Percentiles rank a stretch among this genome's conserved stretches.
These are phyloP conservation scores for Colletotrichum theobromicola DNA, from an alignment of 2,329 filamentous ascomycete genomes.

Conservation along the genomic window DNA sequence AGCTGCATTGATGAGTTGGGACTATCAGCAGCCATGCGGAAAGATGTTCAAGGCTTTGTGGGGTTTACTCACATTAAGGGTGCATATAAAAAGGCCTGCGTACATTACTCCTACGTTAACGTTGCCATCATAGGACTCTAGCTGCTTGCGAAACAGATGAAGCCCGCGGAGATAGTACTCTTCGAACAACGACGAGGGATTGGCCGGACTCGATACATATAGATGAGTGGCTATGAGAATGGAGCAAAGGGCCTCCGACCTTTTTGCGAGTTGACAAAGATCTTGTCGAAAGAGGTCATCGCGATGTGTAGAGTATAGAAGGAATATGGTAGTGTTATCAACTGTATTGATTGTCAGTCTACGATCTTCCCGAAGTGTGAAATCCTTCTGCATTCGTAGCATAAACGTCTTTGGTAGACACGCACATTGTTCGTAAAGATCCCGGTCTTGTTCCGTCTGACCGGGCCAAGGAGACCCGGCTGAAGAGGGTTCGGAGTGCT, in stretches of 20 bases:
- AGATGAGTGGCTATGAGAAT: not conserved
- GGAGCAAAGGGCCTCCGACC: not conserved
- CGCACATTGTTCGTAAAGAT: not conserved
- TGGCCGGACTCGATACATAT: not conserved
- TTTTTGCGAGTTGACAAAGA: not conserved
- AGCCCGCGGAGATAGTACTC: not conserved
- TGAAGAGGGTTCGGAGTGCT: not conserved
- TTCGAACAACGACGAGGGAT: not conserved
- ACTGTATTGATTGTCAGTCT: not conserved
- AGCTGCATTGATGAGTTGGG: not conserved
- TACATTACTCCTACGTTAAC: not conserved
- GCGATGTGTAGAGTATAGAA: not conserved
- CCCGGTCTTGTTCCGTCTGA: not conserved
- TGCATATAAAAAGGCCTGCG: not conserved
- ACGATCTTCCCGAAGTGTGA: not conserved
- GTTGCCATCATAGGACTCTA: not conserved
- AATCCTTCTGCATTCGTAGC: not conserved
- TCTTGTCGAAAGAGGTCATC: not conserved
- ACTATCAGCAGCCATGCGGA: not conserved
- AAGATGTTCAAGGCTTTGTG: fast-evolving
- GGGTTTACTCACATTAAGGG: not conserved
- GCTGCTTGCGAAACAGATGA: not conserved
- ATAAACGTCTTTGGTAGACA: fast-evolving
- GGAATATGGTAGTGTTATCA: not conserved
- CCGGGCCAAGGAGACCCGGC: not conserved